Percentiles rank a stretch among this genome's conserved stretches.
Conservation (phyloP, 2,329 filamentous ascomycete genomes). For the Arthrobotrys musiformis region DNA sequence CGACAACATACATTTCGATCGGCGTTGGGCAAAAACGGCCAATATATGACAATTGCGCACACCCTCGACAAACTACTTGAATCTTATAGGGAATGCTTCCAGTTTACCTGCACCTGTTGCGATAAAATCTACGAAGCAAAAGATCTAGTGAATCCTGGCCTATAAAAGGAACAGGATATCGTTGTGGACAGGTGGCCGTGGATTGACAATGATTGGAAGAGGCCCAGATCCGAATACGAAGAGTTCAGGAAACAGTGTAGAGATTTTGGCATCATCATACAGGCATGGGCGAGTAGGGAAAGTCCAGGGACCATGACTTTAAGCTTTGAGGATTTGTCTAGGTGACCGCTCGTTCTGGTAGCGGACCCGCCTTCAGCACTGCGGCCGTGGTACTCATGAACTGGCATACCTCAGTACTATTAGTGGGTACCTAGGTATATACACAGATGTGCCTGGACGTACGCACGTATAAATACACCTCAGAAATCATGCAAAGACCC, state of each 20-base stretch:
- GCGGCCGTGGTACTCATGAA: no score
- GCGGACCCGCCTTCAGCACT: background rate
- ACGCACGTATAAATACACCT: no score
- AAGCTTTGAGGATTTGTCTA: constrained; percentile 11
- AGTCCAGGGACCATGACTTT: background rate
- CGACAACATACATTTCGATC: background rate
- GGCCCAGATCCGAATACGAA: background rate
- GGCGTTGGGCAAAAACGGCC: background rate
- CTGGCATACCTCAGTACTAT: no score
- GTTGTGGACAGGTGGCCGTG: background rate
- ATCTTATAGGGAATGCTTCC: constrained; percentile 7
- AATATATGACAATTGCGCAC: background rate
- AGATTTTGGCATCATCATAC: constrained; percentile 15
- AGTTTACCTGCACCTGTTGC: constrained; percentile 9
- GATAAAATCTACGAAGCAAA: constrained; percentile 1
- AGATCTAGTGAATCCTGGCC: background rate
- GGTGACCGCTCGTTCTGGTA: background rate
- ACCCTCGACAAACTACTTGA: background rate
- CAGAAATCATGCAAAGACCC: no score
- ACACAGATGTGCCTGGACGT: no score
- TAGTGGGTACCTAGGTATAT: no score
- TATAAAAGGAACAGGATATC: background rate
- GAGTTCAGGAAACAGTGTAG: constrained; percentile 9
- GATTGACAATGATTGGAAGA: constrained; percentile 10
- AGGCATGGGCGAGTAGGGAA: background rate